Percentiles rank a stretch among this genome's conserved stretches.
phyloP scores from a whole-genome alignment of 495 filamentous ascomycete species.

The Annulohypoxylon bovei region DNA sequence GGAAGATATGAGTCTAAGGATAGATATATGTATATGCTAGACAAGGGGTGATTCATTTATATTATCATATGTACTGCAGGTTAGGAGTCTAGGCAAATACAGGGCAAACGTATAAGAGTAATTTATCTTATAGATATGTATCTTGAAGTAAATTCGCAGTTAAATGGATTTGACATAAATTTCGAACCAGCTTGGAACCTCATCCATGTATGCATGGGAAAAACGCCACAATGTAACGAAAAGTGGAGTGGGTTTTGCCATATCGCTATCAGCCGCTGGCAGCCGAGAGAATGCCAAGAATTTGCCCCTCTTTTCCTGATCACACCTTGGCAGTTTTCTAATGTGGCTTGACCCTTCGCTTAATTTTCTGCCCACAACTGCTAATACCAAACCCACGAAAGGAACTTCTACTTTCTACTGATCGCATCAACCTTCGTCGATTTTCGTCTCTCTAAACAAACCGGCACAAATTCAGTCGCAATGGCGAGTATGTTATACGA shows the following conservation, averaged over 20 bases:
- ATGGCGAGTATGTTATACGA: conserved; percentile 59
- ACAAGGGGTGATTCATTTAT: conserved; percentile 23
- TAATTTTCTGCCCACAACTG: conserved; percentile 51
- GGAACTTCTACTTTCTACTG: conserved; percentile 36
- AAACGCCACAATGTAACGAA: neutral
- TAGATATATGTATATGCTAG: conserved; percentile 19
- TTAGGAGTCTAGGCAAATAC: conserved; percentile 26
- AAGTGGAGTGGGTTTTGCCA: neutral
- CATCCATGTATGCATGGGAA: neutral
- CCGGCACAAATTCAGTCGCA: conserved; percentile 53
- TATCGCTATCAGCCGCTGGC: neutral
- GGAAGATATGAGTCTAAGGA: neutral
- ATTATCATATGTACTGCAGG: conserved; percentile 10
- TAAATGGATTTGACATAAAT: neutral
- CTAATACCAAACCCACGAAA: conserved; percentile 41
- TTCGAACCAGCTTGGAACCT: neutral
- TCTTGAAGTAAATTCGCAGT: neutral
- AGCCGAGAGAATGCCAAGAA: neutral
- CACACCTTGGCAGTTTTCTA: neutral
- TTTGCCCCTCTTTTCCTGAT: neutral
- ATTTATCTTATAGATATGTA: neutral
- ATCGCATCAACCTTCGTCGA: conserved; percentile 40
- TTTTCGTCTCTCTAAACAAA: conserved; percentile 30
- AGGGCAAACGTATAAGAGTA: conserved; percentile 2
- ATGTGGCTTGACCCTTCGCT: conserved; percentile 45